Evolutionary conservation across 441 rosid genomes (phyloP), one percentile per base, ranked within the genome.

Genomic region (Populus hybrid): DNA sequence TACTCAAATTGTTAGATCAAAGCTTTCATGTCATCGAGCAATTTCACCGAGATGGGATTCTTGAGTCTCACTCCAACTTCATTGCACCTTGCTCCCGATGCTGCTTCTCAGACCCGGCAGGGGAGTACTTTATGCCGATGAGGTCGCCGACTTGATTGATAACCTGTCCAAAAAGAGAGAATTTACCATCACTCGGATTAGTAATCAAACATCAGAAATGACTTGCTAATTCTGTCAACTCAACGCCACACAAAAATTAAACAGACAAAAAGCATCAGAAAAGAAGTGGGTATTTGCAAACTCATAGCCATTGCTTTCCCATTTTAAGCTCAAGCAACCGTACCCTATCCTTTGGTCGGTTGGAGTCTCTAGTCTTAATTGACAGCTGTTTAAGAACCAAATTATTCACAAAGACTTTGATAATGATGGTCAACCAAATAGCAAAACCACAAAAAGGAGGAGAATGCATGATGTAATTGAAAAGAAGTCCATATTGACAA

Each of bases 61-160:
- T 21, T 10, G 2, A 34, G 63, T 26, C 71, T 89, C 84, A 86
- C 14, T 90, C 91, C 77, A 84, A 75, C 89, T 88, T 88, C 75
- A 84, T 67, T 53, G 71, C 75, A 30, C 81, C 71, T 40, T 77
- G 80, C 70, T 84, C 82, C 64, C 80, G 78, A 69, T 85, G 86
- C 35, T 81, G 92, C 85, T 92, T 90, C 16, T 82, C 70, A 2
- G 94, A 90, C 71, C 91, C 95, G 2, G 91, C 89, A 0, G 97
- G 98, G 85, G 92, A 94, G 86, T 92, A 94, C 82, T 92, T 94
- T 81, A 91, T 88, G 65, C 97, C 93, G 46, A 89, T 90, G 75
- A 86, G 82, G 72, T 94, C 97, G 14, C 97, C 98, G 30, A 91
- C 98, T 70, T 76, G 64, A 81, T 92, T 89, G 76, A 94, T 87